phyloP scores from a whole-genome alignment of 2,329 filamentous ascomycete species.

The Chaetomium sp. region DNA sequence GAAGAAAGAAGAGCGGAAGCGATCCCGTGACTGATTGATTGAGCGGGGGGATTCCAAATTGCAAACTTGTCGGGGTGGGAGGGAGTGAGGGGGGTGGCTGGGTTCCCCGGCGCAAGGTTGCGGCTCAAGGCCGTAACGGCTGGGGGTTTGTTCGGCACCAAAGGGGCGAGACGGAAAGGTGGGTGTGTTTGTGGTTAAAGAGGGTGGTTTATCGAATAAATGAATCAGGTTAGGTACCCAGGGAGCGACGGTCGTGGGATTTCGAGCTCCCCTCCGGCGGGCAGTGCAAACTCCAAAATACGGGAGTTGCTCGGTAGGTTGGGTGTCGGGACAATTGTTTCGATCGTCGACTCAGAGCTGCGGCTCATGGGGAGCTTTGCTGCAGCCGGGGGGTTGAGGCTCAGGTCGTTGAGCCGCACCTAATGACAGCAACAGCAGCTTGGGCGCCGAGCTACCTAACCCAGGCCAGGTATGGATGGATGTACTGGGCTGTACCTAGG shows the following conservation, averaged over 20 bases:
- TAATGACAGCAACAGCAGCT: constrained; percentile 19
- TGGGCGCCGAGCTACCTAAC: constrained; percentile 6
- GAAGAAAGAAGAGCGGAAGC: constrained; percentile 31
- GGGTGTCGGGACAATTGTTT: constrained; percentile 6
- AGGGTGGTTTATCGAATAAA: neutral
- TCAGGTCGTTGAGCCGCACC: constrained; percentile 27
- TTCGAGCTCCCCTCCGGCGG: constrained; percentile 5
- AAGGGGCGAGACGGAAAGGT: neutral
- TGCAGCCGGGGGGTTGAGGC: constrained; percentile 13
- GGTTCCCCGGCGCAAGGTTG: constrained; percentile 29
- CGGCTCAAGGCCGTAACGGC: constrained; percentile 34
- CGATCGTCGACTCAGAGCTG: constrained; percentile 14
- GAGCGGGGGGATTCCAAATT: constrained; percentile 35
- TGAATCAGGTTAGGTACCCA: constrained; percentile 1
- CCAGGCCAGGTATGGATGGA: neutral
- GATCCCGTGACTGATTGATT: constrained; percentile 35
- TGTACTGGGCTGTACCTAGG: neutral
- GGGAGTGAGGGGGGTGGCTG: constrained; percentile 28
- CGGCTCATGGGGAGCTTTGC: constrained; percentile 25
- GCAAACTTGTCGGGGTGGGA: constrained; percentile 26
- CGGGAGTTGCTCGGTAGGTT: constrained; percentile 5
- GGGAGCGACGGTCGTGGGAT: neutral
- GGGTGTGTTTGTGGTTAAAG: constrained; percentile 17
- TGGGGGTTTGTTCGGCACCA: constrained; percentile 28
- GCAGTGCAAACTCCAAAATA: constrained; percentile 7